Conservation (phyloP, 768 basidiomycete species). For the Boletus vermiculosoides region DNA sequence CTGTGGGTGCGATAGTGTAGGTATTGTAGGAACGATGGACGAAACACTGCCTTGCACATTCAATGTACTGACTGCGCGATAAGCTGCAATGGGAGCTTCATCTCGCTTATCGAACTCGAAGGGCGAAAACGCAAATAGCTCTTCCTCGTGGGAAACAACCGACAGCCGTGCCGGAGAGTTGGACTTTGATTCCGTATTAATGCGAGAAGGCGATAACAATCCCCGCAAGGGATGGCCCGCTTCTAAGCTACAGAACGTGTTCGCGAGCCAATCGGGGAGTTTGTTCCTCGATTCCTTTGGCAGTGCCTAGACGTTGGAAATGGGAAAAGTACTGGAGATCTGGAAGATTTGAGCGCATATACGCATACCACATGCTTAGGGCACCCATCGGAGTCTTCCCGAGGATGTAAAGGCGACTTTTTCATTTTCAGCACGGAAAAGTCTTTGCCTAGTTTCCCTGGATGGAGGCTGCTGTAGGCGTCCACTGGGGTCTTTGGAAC, state of each 20-base stretch:
- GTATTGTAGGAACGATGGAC: neutral
- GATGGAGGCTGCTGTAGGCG: constrained; percentile 36
- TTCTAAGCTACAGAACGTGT: constrained; percentile 48
- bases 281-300: constrained; percentile 24
- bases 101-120: constrained; percentile 17
- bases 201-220: constrained; percentile 26
- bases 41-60: neutral
- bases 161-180: constrained; percentile 1
- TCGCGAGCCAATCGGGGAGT: constrained; percentile 57
- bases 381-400: constrained; percentile 7
- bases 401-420: neutral
- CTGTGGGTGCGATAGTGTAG: neutral
- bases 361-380: constrained; percentile 26
- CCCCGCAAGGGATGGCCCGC: constrained; percentile 35
- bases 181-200: constrained; percentile 1
- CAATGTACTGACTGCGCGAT: neutral
- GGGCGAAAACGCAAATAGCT: constrained; percentile 31
- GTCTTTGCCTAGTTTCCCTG: constrained; percentile 36
- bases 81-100: neutral
- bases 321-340: constrained; percentile 11
- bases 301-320: constrained; percentile 18
- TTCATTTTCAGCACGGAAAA: constrained; percentile 47
- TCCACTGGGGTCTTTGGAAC: constrained; percentile 43
- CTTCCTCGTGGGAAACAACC: constrained; percentile 13
- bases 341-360: constrained; percentile 25